Conservation (phyloP, 2,329 filamentous ascomycete genomes). For the Volutella citrinella region DNA sequence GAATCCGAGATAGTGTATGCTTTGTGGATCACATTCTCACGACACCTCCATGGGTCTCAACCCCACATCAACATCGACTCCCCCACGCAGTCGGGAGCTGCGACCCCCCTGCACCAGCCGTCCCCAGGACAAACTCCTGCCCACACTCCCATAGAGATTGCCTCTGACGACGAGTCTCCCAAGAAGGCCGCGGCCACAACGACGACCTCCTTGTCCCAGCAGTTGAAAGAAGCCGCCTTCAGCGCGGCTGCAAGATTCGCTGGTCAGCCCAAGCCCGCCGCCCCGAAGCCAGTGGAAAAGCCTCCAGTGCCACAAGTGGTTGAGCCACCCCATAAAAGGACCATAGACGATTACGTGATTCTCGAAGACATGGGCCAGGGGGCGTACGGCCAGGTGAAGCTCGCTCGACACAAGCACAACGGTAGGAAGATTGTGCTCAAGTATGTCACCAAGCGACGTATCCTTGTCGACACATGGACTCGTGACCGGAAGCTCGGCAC, state of each 20-base stretch:
- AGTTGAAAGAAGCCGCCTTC: constrained; percentile 55
- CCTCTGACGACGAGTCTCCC: constrained; percentile 48
- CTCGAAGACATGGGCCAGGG: constrained; percentile 98
- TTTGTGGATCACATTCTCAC: constrained; percentile 94
- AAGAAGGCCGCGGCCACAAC: constrained; percentile 39
- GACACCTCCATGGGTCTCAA: constrained; percentile 79
- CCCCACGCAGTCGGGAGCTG: constrained; percentile 58
- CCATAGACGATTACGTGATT: constrained; percentile 85
- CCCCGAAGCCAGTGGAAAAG: constrained; percentile 31
- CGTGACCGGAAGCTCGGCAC: constrained; percentile 89
- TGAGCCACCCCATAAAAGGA: constrained; percentile 62
- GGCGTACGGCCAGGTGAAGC: constrained; percentile 95
- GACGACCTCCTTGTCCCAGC: constrained; percentile 49
- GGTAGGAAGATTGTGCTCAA: constrained; percentile 90
- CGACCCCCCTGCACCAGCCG: constrained; percentile 74
- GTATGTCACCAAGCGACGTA: constrained; percentile 94
- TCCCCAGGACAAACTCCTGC: constrained; percentile 69
- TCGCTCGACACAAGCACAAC: constrained; percentile 79
- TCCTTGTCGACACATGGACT: constrained; percentile 98
- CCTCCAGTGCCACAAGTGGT: constrained; percentile 33
- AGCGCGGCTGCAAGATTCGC: constrained; percentile 54
- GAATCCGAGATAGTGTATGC: constrained; percentile 84
- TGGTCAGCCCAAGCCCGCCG: constrained; percentile 34
- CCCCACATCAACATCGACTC: constrained; percentile 58
- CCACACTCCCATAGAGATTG: constrained; percentile 55